Conservation (phyloP, 1,284 basidiomycete species). For the Pyrrhoderma noxium region DNA sequence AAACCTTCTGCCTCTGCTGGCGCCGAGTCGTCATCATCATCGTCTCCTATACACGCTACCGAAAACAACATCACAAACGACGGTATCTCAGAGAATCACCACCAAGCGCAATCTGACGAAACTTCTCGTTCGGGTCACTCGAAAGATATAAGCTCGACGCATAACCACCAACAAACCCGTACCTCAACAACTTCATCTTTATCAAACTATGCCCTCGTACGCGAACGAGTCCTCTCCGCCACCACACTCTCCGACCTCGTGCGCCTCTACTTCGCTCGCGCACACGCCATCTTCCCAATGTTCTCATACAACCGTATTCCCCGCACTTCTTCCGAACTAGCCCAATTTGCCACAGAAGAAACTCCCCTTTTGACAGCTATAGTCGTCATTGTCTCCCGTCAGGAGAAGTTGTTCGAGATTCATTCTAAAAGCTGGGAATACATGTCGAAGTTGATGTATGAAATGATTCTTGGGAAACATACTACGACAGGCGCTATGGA, state of each 20-base stretch:
- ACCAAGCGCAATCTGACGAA: not conserved
- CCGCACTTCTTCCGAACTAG: slow-evolving; percentile 27
- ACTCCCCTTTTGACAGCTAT: slow-evolving; percentile 32
- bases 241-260: slow-evolving; percentile 27
- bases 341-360: slow-evolving; percentile 30
- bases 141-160: not conserved
- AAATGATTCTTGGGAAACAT: slow-evolving; percentile 28
- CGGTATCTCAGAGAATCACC: not conserved
- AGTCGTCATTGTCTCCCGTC: slow-evolving; percentile 33
- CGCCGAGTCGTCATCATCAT: not conserved
- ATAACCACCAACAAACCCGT: slow-evolving; percentile 5
- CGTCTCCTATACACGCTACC: not conserved
- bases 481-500: slow-evolving; percentile 33
- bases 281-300: slow-evolving; percentile 37
- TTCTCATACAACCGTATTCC: slow-evolving; percentile 31
- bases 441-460: slow-evolving; percentile 28
- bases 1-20: not conserved
- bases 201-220: slow-evolving; percentile 30
- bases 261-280: slow-evolving; percentile 30
- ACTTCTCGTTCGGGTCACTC: not conserved
- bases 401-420: slow-evolving; percentile 16
- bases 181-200: slow-evolving; percentile 10
- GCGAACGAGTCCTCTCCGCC: slow-evolving; percentile 28
- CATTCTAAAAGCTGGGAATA: slow-evolving; percentile 19
- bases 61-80: not conserved